Percentiles rank a stretch among this genome's conserved stretches.
Evolutionary conservation across 345 rosid species (phyloP).

Genomic region (Conringia planisiliqua): DNA sequence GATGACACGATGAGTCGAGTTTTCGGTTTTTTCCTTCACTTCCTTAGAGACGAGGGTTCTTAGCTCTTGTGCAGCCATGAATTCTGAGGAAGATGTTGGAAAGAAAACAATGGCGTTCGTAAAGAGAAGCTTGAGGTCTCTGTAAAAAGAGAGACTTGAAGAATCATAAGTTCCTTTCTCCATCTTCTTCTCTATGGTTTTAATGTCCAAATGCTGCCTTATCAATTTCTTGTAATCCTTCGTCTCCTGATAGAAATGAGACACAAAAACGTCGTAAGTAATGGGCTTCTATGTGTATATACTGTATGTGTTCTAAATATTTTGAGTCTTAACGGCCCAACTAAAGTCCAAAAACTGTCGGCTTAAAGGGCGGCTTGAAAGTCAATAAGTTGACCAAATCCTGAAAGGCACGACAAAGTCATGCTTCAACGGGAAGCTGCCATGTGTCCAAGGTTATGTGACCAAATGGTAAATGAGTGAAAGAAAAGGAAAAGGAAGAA

Average conservation of each 20-base stretch:
- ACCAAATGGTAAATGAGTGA: constrained; percentile 3
- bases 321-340: neutral
- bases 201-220: constrained; percentile 60
- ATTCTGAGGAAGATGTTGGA: constrained; percentile 48
- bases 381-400: constrained; percentile 33
- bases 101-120: constrained; percentile 63
- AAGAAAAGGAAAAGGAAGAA: too few species aligned
- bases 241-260: constrained; percentile 35
- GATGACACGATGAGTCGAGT: neutral
- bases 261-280: neutral
- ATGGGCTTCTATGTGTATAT: neutral
- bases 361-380: constrained; percentile 1
- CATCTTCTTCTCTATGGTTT: constrained; percentile 48
- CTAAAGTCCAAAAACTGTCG: constrained; percentile 10
- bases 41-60: constrained; percentile 40
- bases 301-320: neutral
- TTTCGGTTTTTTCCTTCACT: constrained; percentile 27
- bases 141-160: constrained; percentile 42
- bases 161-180: constrained; percentile 48
- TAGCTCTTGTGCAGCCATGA: constrained; percentile 48
- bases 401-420: constrained; percentile 20
- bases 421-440: constrained; percentile 33
- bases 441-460: constrained; percentile 19
- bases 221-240: constrained; percentile 43
- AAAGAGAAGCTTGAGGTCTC: constrained; percentile 69